Base-by-base conservation (phyloP, 352 stramenopile genomes). In the Globisporangium ultimum region DNA sequence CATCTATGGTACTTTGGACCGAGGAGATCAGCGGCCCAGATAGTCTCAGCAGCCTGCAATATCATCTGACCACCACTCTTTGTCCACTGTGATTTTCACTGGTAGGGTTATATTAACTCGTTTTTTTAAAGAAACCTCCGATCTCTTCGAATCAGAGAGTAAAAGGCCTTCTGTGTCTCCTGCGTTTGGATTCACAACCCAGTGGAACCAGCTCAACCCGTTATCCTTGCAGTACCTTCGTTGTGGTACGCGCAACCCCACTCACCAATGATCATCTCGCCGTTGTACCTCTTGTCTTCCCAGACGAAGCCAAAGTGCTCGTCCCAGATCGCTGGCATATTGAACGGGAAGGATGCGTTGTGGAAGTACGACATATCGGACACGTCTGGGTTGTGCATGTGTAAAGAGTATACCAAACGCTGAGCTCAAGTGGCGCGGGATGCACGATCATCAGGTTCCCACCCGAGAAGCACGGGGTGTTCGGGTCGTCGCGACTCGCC, bases 271-370 rank as follows among this genome's bases (percentile, higher is more conserved):
- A 68, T 58, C 10, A 68, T n/a, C n/a, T 56, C 40, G 15, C n/a
- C 61, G 48, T 10, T 36, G 5, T 14, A 32, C 4, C n/a, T 45
- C 32, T 67, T 46, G 13, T 51, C 5, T 2, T 5, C 24, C 2
- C 24, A 15, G 36, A 63, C 50, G 21, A 51, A 58, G 24, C 65
- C 65, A 53, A 72, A 64, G 18, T 66, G 57, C 1, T 32, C 2
- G 43, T 69, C 48, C 65, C 65, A 72, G 34, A 72, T 72, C 34
- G 48, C 32, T n/a, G 65, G 61, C 56, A 72, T 58, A 43, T 72
- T 70, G 40, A 21, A 40, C 17, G 53, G 40, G 53, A 51, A 59
- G 3, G 12, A 47, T 13, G 43, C n/a, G 0, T 36, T n/a, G 20
- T 24, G 18, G 22, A 46, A 57, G 32, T 34, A 48, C 49, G 48